Base-by-base conservation (phyloP, 768 basidiomycete species). In the Hydnum rufescens region DNA sequence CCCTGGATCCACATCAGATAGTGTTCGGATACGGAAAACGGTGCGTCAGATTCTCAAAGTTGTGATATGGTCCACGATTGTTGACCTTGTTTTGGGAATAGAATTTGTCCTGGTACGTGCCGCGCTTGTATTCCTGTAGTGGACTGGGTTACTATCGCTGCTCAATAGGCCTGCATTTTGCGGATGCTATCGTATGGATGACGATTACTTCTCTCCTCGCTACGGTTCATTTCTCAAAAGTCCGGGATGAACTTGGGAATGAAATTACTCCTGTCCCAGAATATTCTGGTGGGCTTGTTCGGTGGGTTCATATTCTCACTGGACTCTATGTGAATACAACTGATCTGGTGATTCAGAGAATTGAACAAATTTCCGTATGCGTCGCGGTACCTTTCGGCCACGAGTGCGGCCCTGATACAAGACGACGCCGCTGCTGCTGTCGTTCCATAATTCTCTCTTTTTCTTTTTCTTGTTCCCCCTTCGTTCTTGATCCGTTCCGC, bases 1-100 rank as follows among this genome's bases (percentile, higher is more conserved):
- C 44, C 2, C 44, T 47, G 16, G 49, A 50, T 32, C 49, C 49
- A 18, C 26, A 16, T 5, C 18, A 29, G 1, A 30, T 31, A 16
- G 49, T 32, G 18, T 50, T 50, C 26, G 49, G 49, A 6, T 50
- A 13, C 31, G 49, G 49, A 30, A 25, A 31, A 28, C 29, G 49
- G 49, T 50, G 13, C 8, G 16, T 13, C 25, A 16, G 8, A 13
- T 25, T 47, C 26, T 25, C 13, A 13, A 13, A 47, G 13, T 47
- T 39, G 34, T 8, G 8, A 8, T 19, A 8, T 19, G 34, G 25
- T 26, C 26, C 8, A 47, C 44, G 1, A 13, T 47, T 47, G 26
- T 25, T 8, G 8, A 13, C 44, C 44, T 47, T 1, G 8, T 16
- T 13, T 13, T 47, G 13, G 13, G 8, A 13, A 26, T 47, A 47